Percentiles rank a stretch among this genome's conserved stretches.
These are phyloP conservation scores for Cyathus olla DNA, from an alignment of 1,284 basidiomycete genomes.

Conservation along the genomic window DNA sequence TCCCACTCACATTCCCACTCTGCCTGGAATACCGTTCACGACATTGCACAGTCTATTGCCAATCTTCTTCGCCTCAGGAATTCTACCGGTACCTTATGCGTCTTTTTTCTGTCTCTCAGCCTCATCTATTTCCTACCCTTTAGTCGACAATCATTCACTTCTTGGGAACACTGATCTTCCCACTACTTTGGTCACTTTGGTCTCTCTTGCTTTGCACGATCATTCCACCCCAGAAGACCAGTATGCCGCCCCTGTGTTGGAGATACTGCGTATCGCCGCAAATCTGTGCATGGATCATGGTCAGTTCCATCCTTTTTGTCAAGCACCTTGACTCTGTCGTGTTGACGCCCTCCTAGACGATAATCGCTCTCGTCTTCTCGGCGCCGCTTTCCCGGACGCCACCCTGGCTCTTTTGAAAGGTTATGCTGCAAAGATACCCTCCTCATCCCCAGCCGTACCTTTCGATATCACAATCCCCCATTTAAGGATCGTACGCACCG, in stretches of 20 bases:
- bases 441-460: slow-evolving; percentile 51
- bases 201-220: slow-evolving; percentile 64
- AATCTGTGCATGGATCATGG: slow-evolving; percentile 88
- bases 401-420: slow-evolving; percentile 76
- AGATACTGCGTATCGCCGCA: slow-evolving; percentile 80
- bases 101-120: slow-evolving; percentile 16
- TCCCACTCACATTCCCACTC: slow-evolving; percentile 1
- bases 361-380: slow-evolving; percentile 77
- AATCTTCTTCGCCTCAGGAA: slow-evolving; percentile 69
- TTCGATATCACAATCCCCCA: slow-evolving; percentile 67
- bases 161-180: slow-evolving; percentile 75
- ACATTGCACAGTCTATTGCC: slow-evolving; percentile 66
- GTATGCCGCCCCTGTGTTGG: slow-evolving; percentile 63
- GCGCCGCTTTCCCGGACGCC: slow-evolving; percentile 74
- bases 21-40: slow-evolving; percentile 66
- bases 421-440: slow-evolving; percentile 67
- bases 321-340: slow-evolving; percentile 4
- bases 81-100: slow-evolving; percentile 48
- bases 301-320: slow-evolving; percentile 35
- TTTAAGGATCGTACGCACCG: slow-evolving; percentile 80
- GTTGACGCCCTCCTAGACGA: slow-evolving; percentile 50
- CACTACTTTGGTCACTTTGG: slow-evolving; percentile 68
- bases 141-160: slow-evolving; percentile 78
- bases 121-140: slow-evolving; percentile 10
- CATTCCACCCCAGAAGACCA: slow-evolving; percentile 55